Conservation (phyloP, 106 monocot species). For the Chionographis japonica region DNA sequence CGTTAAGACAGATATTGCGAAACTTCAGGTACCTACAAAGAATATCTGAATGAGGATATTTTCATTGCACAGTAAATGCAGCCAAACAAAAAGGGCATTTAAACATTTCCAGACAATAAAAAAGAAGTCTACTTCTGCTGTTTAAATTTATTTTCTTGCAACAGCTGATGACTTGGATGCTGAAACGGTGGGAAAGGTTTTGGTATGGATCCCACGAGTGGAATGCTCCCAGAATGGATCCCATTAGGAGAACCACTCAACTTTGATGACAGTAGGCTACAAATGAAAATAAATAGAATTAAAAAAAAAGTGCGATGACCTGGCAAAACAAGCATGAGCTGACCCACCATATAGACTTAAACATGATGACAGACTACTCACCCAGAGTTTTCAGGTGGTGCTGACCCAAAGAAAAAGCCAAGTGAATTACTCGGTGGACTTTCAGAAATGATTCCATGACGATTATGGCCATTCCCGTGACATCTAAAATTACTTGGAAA, state of each 20-base stretch:
- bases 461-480: constrained; percentile 25
- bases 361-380: constrained; percentile 4
- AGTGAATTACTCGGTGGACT: constrained; percentile 79
- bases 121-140: constrained; percentile 70
- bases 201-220: constrained; percentile 78
- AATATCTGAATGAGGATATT: neutral
- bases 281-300: constrained; percentile 6
- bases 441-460: constrained; percentile 55
- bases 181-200: constrained; percentile 85
- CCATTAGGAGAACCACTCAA: constrained; percentile 70
- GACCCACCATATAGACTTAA: neutral
- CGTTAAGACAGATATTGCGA: constrained; percentile 72
- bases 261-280: constrained; percentile 50
- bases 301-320: too few relatives aligned
- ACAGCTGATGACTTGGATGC: constrained; percentile 88
- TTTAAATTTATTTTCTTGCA: constrained; percentile 90
- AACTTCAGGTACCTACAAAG: constrained; percentile 87
- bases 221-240: constrained; percentile 47
- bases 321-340: neutral
- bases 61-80: too few relatives aligned
- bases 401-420: constrained; percentile 90
- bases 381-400: constrained; percentile 84
- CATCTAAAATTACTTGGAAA: constrained; percentile 60
- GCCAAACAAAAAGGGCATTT: too few relatives aligned
- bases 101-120: neutral